Base-by-base conservation (phyloP, 306 rosid genomes). In the Notholithocarpus densiflorus region DNA sequence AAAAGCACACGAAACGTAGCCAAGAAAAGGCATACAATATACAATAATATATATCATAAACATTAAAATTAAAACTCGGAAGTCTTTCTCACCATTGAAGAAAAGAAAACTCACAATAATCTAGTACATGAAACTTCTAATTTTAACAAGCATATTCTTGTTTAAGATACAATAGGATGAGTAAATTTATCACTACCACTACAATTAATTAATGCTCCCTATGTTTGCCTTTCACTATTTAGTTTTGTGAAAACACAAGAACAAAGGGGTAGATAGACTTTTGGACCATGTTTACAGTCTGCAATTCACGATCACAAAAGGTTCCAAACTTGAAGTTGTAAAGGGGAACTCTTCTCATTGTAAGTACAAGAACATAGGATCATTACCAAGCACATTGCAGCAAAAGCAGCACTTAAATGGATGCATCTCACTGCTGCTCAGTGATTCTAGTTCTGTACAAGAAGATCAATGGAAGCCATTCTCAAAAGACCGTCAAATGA, bases 261-360 rank as follows among this genome's bases (percentile, higher is more conserved):
- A 32, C 72, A 66, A 68, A 19, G 53, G 72, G 72, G n/a, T 7
- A 34, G 72, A 68, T n/a, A 34, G 72, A 34, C 53, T 68, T 37
- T 34, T 34, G 72, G 72, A 81, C 43, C 79, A 81, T 74, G 64
- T 69, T 54, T 18, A 82, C 23, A 21, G 64, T 78, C 62, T 56
- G 43, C 18, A 51, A 32, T 1, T 55, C 73, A 59, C 45, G 68
- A 68, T 60, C 24, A 40, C 75, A 77, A 74, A 6, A 68, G 43
- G 19, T 53, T 23, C 64, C 68, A 74, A 29, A 64, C 54, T 87
- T 82, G 87, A 84, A 87, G 87, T 87, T 82, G 84, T 4, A 59
- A 29, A 80, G 90, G 88, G 88, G 87, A 87, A 87, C 90, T 87
- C 87, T 84, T 84, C 72, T 74, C 68, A 52, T 65, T 72, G 5